Base-by-base conservation (phyloP, 768 basidiomycete genomes). In the Naganishia kalamii region DNA sequence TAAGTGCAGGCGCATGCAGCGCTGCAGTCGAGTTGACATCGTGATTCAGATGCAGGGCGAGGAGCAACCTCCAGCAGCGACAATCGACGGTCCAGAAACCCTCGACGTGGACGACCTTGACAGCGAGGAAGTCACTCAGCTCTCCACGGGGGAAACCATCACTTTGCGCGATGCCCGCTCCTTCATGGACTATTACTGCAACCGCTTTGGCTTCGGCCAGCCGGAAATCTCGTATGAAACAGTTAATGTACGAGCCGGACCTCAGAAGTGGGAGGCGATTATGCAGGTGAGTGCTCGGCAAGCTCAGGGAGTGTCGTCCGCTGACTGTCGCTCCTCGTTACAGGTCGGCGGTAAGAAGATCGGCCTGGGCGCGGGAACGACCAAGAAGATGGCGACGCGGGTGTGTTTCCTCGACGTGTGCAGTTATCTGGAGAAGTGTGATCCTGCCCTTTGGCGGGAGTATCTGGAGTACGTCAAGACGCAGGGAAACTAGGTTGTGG, bases 131-230 rank as follows among this genome's bases (percentile, higher is more conserved):
- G 54, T 57, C 3, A 57, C 54, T 17, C 54, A 57, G 27, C 32
- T 57, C 8, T 84, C 86, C 2, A 87, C 91, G 71, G 85, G 85
- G 27, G 82, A 84, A 12, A 71, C 78, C 23, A 83, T 92, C 68
- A 80, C 80, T 7, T 86, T 86, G 57, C 88, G 90, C 59, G 83
- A 83, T 59, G 90, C 91, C 3, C 85, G 87, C 52, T 85, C 84
- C 66, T 97, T 97, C 81, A 92, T 96, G 87, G 92, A 93, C 68
- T 97, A 88, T 76, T 97, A 97, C 72, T 94, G 92, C 74, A 84
- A 85, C 48, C 82, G 85, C 37, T 96, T 85, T 75, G 80, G 80
- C 27, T 92, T 92, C 72, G 81, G 82, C 11, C 84, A 83, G 68
- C 90, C 90, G 2, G 87, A 88, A 52, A 78, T 94, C 66, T 81